Evolutionary conservation across 2,329 filamentous ascomycete genomes (phyloP).

Genomic region (Stagonosporopsis tanaceti): DNA sequence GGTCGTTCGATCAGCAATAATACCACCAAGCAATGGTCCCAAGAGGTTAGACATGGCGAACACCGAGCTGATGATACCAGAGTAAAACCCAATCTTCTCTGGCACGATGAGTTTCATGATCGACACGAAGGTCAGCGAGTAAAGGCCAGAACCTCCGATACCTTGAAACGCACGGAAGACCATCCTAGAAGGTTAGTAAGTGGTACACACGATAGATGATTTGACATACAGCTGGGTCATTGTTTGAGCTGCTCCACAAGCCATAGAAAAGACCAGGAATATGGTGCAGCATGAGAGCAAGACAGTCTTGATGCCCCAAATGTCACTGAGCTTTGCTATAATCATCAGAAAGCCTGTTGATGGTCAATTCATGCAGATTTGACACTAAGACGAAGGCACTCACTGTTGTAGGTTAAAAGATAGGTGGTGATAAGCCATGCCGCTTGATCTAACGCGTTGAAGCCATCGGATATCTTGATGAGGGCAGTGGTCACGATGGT

Average conservation of each 20-base stretch:
- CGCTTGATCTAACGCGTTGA: conserved; percentile 36
- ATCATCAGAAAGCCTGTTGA: conserved; percentile 44
- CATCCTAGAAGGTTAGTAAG: conserved; percentile 38
- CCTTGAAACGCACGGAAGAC: conserved; percentile 53
- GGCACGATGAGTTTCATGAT: conserved; percentile 41
- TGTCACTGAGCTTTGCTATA: conserved; percentile 44
- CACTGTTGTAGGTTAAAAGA: conserved; percentile 43
- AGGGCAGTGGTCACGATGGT: conserved; percentile 46
- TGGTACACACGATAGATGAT: neutral
- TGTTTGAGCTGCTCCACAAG: conserved; percentile 39
- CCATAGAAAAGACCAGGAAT: conserved; percentile 45
- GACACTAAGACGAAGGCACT: neutral
- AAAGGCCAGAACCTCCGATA: conserved; percentile 59
- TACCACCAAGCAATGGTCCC: conserved; percentile 56
- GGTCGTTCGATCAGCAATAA: conserved; percentile 50
- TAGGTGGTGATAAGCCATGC: conserved; percentile 46
- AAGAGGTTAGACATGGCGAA: conserved; percentile 54
- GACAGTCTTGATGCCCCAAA: conserved; percentile 38
- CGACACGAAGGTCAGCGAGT: conserved; percentile 51
- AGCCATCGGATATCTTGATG: conserved; percentile 41
- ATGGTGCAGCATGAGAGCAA: conserved; percentile 33
- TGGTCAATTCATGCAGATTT: neutral
- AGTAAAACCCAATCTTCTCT: conserved; percentile 46
- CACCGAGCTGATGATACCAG: conserved; percentile 45
- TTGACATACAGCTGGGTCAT: conserved; percentile 41